Evolutionary conservation across 352 stramenopile species (phyloP), one percentile per base, ranked within the genome.

Genomic region (Aphanomyces invadans): DNA sequence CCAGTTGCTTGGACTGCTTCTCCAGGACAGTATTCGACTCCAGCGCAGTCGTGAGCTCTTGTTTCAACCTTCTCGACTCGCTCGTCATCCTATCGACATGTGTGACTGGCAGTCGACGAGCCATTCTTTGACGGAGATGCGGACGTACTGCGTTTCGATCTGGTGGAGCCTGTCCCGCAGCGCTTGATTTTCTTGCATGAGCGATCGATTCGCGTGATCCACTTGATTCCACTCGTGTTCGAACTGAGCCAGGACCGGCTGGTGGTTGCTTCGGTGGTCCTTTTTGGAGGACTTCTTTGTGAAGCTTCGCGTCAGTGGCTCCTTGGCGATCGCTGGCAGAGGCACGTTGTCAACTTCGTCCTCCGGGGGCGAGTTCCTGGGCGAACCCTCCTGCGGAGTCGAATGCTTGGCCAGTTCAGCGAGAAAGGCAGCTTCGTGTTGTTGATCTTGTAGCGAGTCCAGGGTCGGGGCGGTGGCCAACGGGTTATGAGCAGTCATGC

Each of bases 391-490:
- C 15, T 42, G 49, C 36, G 49, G 15, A 21, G 49, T 57, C 7
- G 49, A 3, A 33, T 90, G 81, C 29, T 80, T 88, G 1, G 74
- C 78, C 0, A 92, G 69, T 12, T 92, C 83, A 0, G 76, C 76
- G 0, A 90, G 70, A 55, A 92, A 92, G 45, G 87, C 55, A 62
- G 76, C 70, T 48, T 87, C 80, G 48, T 77, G 80, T 3, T 49
- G 48, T 21, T 81, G 55, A n/a, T 63, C 55, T 25, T 63, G 36
- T 5, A 38, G 7, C 5, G 19, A n/a, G 19, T 57, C 25, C 25
- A 57, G n/a, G 12, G 4, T 32, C 7, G 49, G 25, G 21, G 49
- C 25, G 10, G 29, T 33, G 0, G 29, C 21, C 4, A 15, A 42
- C 36, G 36, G 7, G 15, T 42, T 15, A 15, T 31, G 23, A 11